These are phyloP conservation scores for Penicillium sp. DNA, from an alignment of 2,329 filamentous ascomycete genomes.

Conservation along the genomic window DNA sequence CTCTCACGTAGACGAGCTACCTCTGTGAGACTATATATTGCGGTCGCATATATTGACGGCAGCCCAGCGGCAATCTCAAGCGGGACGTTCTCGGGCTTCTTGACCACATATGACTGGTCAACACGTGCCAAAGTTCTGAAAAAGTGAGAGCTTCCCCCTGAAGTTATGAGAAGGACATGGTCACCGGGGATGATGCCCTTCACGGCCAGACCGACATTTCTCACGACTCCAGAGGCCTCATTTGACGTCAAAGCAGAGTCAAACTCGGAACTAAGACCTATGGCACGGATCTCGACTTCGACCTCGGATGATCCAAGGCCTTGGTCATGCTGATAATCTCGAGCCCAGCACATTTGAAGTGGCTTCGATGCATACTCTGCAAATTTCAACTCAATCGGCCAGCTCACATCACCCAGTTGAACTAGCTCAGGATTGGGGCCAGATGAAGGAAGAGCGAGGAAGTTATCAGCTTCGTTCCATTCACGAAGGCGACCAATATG, in stretches of 20 bases:
- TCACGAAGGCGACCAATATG: slow-evolving; percentile 18
- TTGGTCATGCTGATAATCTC: not conserved
- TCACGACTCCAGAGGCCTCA: slow-evolving; percentile 18
- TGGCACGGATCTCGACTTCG: slow-evolving; percentile 11
- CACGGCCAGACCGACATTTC: slow-evolving; percentile 5
- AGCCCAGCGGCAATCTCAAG: slow-evolving; percentile 12
- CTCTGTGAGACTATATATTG: slow-evolving; percentile 10
- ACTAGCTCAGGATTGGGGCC: slow-evolving; percentile 1
- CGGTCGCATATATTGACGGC: slow-evolving; percentile 8
- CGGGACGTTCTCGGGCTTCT: slow-evolving; percentile 6
- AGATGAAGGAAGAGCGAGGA: slow-evolving; percentile 10
- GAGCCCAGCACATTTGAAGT: slow-evolving; percentile 5
- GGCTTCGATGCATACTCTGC: not conserved
- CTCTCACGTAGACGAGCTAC: slow-evolving; percentile 4
- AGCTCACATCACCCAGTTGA: slow-evolving; percentile 2
- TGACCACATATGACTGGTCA: slow-evolving; percentile 1
- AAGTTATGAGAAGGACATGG: slow-evolving; percentile 9
- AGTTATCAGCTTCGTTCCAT: slow-evolving; percentile 11
- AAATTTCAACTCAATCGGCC: slow-evolving; percentile 6
- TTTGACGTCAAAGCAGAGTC: not conserved
- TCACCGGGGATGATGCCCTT: slow-evolving; percentile 6
- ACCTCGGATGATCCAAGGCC: slow-evolving; percentile 3
- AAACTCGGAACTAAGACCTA: slow-evolving; percentile 8
- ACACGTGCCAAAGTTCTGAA: slow-evolving; percentile 11
- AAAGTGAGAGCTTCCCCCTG: not conserved